A percentile compares a stretch with the other conserved stretches of the same genome.
These are phyloP conservation scores for Saccharomyces pastorianus DNA, from an alignment of 1,139 yeast species.

Conservation along the genomic window DNA sequence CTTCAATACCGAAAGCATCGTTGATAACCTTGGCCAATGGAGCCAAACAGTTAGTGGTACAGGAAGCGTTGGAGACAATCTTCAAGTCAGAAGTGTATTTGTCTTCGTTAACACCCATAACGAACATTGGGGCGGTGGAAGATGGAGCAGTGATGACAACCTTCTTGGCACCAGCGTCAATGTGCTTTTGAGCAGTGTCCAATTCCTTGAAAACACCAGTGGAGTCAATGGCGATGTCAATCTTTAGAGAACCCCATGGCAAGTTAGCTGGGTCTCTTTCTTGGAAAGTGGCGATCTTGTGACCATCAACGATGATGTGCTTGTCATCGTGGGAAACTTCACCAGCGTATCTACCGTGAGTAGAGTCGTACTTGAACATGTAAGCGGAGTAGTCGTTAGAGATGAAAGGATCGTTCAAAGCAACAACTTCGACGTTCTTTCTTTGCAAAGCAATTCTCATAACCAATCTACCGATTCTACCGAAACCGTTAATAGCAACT, in stretches of 20 bases:
- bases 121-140: conserved; percentile 82
- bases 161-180: conserved; percentile 84
- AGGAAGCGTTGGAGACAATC: conserved; percentile 77
- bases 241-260: conserved; percentile 75
- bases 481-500: conserved; percentile 85
- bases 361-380: conserved; percentile 85
- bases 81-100: conserved; percentile 62
- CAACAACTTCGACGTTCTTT: conserved; percentile 65
- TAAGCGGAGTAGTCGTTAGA: conserved; percentile 77
- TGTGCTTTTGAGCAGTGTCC: conserved; percentile 75
- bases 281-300: conserved; percentile 59
- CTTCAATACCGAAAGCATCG: conserved; percentile 73
- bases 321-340: conserved; percentile 58
- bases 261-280: conserved; percentile 75
- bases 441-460: conserved; percentile 68
- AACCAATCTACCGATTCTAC: conserved; percentile 79
- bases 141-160: conserved; percentile 84
- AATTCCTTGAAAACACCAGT: conserved; percentile 79
- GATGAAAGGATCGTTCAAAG: conserved; percentile 79
- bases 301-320: conserved; percentile 57
- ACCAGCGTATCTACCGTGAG: conserved; percentile 72
- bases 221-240: conserved; percentile 75
- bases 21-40: conserved; percentile 79
- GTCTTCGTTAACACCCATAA: conserved; percentile 75
- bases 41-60: conserved; percentile 87